These are phyloP conservation scores for Galium porrigens DNA, from an alignment of 305 asterid genomes.

Conservation along the genomic window DNA sequence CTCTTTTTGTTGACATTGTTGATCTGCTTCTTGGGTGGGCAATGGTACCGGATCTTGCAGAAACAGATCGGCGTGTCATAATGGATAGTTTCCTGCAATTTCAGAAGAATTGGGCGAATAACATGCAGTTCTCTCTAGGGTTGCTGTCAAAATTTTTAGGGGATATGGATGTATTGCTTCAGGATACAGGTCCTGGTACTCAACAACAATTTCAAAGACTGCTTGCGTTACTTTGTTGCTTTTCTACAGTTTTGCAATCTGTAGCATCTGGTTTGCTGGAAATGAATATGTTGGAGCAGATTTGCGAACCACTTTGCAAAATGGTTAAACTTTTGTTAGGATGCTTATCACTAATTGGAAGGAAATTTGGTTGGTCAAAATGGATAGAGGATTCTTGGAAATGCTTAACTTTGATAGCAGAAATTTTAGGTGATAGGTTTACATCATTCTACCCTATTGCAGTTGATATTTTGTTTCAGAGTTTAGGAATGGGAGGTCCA, in stretches of 20 bases:
- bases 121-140: slow-evolving; percentile 85
- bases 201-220: slow-evolving; percentile 76
- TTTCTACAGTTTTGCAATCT: slow-evolving; percentile 86
- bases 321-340: slow-evolving; percentile 73
- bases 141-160: slow-evolving; percentile 87
- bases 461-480: slow-evolving; percentile 72
- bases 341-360: slow-evolving; percentile 74
- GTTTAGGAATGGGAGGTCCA: slow-evolving; percentile 44
- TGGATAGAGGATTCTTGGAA: slow-evolving; percentile 98
- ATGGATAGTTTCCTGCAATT: slow-evolving; percentile 94
- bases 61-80: slow-evolving; percentile 61
- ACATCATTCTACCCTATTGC: slow-evolving; percentile 60
- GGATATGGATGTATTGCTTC: slow-evolving; percentile 84
- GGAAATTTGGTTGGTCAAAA: slow-evolving; percentile 84
- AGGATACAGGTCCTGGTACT: slow-evolving; percentile 74
- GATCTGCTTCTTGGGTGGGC: slow-evolving; percentile 99
- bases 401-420: slow-evolving; percentile 97
- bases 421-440: slow-evolving; percentile 76
- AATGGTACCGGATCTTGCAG: slow-evolving; percentile 69
- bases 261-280: slow-evolving; percentile 95
- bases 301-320: slow-evolving; percentile 65
- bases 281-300: slow-evolving; percentile 71
- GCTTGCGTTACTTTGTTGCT: slow-evolving; percentile 64
- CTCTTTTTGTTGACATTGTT: slow-evolving; percentile 87
- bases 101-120: slow-evolving; percentile 96